Evolutionary conservation across 345 rosid species (phyloP), one percentile per base, ranked within the genome.

Genomic region (Moricandia moricandioides): DNA sequence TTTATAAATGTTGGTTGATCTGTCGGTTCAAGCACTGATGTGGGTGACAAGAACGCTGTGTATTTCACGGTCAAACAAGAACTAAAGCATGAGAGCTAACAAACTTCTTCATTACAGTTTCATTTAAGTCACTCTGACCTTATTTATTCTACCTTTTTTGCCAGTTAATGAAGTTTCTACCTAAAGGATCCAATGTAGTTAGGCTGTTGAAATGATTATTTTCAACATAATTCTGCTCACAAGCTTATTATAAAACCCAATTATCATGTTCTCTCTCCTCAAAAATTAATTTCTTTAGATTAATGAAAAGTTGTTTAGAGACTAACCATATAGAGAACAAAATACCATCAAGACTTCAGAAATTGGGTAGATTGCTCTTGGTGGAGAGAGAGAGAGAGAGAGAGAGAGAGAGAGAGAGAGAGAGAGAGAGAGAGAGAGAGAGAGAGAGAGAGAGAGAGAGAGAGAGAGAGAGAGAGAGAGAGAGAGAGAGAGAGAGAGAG

Each of bases 31-130:
- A 10, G 5, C 96, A 95, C 96, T 74, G 88, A 87, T 27, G 87
- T 84, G 45, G 65, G 84, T 6, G 31, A 29, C 31, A 29, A 88
- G 60, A 87, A 89, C 69, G 92, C 85, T 17, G 66, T 69, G 26
- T 54, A 65, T 69, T 88, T 88, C 75, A 65, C 76, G 39, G 69
- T 75, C 13, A 81, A 80, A 85, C 58, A 59, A 29, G 85, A 83
- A 65, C 80, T 68, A 24, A 56, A 75, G 70, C 13, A 30, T 3
- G 78, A 82, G 33, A 77, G 71, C 67, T 74, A 74, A 67, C 51
- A 13, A 64, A 8, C 31, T 3, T n/a, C 51, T 62, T 57, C 29
- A 16, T 29, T 56, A 37, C 26, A 2, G 17, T 65, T 5, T 26
- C 8, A 39, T 21, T 8, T 2, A 39, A 21, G 54, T 63, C 13